A percentile compares a stretch with the other conserved stretches of the same genome.
Conservation (phyloP, 2,329 filamentous ascomycete species). For the Madurella mycetomatis region DNA sequence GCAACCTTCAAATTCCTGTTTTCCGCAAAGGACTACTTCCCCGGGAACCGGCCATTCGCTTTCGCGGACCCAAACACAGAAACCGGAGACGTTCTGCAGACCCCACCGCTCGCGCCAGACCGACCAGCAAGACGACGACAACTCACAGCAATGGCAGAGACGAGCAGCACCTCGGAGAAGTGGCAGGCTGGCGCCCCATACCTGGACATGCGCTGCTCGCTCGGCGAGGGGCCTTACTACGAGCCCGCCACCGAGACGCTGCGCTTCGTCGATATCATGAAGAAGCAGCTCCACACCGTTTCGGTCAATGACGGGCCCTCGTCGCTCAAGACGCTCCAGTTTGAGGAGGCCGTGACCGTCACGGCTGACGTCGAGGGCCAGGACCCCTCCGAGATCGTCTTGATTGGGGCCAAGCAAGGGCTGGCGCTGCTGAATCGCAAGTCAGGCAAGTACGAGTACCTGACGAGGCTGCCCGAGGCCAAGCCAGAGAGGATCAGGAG, state of each 20-base stretch:
- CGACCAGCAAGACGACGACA: background rate
- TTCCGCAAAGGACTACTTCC: background rate
- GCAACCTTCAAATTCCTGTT: background rate
- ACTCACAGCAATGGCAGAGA: conserved; percentile 29
- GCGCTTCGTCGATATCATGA: conserved; percentile 80
- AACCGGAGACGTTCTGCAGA: background rate
- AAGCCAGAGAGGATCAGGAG: conserved; percentile 55
- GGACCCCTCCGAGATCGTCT: conserved; percentile 59
- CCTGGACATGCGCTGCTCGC: conserved; percentile 59
- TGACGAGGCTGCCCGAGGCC: conserved; percentile 43
- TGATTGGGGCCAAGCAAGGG: conserved; percentile 76
- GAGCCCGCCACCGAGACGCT: conserved; percentile 61
- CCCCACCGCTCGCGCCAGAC: no score
- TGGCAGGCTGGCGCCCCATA: conserved; percentile 52
- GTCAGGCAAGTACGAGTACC: conserved; percentile 50
- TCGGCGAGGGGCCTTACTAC: conserved; percentile 73
- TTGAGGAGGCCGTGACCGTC: conserved; percentile 55
- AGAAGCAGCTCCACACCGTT: conserved; percentile 67
- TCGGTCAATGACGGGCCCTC: conserved; percentile 59
- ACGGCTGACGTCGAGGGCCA: conserved; percentile 74
- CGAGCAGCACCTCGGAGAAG: conserved; percentile 35
- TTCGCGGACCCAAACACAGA: background rate
- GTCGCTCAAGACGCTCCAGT: conserved; percentile 58
- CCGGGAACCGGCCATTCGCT: background rate
- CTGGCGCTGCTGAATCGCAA: conserved; percentile 70